Conservation (phyloP, 1,284 basidiomycete genomes). For the Apiotrichum laibachii region DNA sequence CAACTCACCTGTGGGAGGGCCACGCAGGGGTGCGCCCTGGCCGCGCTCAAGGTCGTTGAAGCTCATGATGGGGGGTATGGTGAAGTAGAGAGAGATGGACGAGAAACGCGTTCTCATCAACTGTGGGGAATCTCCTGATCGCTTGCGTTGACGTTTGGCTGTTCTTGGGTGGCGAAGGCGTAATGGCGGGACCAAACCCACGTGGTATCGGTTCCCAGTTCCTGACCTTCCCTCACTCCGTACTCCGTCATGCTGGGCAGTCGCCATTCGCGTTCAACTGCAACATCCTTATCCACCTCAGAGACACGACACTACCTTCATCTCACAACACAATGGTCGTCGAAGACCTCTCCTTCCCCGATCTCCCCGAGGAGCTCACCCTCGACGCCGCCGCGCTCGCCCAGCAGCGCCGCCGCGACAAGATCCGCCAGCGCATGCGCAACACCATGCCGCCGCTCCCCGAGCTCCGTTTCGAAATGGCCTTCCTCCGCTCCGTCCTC, state of each 20-base stretch:
- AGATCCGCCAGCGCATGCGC: constrained; percentile 39
- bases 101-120: background rate
- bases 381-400: constrained; percentile 18
- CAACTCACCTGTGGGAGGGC: constrained; percentile 30
- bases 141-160: background rate
- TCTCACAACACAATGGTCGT: constrained; percentile 5
- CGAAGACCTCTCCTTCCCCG: constrained; percentile 21
- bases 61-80: constrained; percentile 42
- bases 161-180: background rate
- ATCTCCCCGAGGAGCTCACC: constrained; percentile 19
- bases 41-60: constrained; percentile 57
- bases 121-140: background rate
- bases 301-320: background rate
- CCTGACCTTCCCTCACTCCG: too few species aligned
- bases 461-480: constrained; percentile 50
- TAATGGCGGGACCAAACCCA: background rate
- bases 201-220: background rate
- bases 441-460: constrained; percentile 45
- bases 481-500: constrained; percentile 26
- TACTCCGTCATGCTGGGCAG: too few species aligned
- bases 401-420: constrained; percentile 27
- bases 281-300: background rate
- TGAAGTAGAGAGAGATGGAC: background rate
- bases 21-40: constrained; percentile 33
- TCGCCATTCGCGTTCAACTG: background rate